Conservation (phyloP, 352 stramenopile species). For the Pythium aristosporum region DNA sequence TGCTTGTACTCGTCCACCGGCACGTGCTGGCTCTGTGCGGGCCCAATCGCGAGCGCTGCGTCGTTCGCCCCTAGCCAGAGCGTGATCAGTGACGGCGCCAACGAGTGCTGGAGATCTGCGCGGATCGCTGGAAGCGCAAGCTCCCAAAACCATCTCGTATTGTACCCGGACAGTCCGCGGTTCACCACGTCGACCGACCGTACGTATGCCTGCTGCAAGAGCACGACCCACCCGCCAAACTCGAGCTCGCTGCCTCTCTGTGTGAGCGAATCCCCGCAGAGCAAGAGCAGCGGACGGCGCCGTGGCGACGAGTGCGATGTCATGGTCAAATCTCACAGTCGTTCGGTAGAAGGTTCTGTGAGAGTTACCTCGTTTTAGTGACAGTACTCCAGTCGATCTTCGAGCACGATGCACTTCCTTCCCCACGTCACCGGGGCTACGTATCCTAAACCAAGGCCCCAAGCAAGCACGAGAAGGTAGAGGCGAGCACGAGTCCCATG, state of each 20-base stretch:
- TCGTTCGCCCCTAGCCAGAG: constrained; percentile 64
- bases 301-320: neutral
- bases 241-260: constrained; percentile 32
- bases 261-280: constrained; percentile 70
- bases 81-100: constrained; percentile 35
- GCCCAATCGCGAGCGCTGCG: constrained; percentile 37
- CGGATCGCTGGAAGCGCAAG: constrained; percentile 30
- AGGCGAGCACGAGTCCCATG: too few species aligned
- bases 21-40: constrained; percentile 42
- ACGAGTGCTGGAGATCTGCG: constrained; percentile 31
- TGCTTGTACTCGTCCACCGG: constrained; percentile 41
- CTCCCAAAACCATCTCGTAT: constrained; percentile 38
- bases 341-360: neutral
- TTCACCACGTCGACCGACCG: constrained; percentile 58
- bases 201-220: constrained; percentile 49
- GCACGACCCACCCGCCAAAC: constrained; percentile 39
- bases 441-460: too few species aligned
- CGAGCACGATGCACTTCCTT: too few species aligned
- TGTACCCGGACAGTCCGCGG: constrained; percentile 58
- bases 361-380: neutral
- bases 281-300: constrained; percentile 38
- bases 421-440: too few species aligned
- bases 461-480: too few species aligned
- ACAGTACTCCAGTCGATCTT: neutral
- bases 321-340: neutral